Evolutionary conservation across 2,329 filamentous ascomycete species (phyloP), one percentile per base, ranked within the genome.

Genomic region (Calonectria pseudoreteaudii): DNA sequence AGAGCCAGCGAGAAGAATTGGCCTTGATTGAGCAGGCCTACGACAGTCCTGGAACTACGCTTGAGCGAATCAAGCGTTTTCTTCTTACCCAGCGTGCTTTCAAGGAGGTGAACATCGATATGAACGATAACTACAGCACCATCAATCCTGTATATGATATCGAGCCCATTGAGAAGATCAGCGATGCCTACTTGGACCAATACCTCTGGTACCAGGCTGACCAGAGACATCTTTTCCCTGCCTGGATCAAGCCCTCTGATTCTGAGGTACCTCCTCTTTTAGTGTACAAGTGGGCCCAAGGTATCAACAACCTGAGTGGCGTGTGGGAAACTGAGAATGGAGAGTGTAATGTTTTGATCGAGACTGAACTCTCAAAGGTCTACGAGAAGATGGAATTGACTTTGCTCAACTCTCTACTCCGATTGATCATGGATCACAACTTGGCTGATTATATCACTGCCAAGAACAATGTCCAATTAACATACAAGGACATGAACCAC

Each of bases 401-500:
- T 0, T 88, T 99, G 71, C 91, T 99, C 79, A 99, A 99, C 86
- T 94, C 96, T 72, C 90, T 99, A 38, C 89, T 99, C 65, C 92
- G 97, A 62, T 87, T 99, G 78, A 98, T 99, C 84, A 99, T 99
- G 97, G 97, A 99, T 81, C 97, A 99, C 89, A 99, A 99, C 84
- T 86, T 99, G 86, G 97, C 97, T 7, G 97, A 99, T 84, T 99
- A 99, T 86, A 99, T 99, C 82, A 98, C 96, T 1, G 95, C 96
- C 47, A 99, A 99, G 91, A 99, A 99, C 89, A 99, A 99, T 82
- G 97, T 99, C 16, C 96, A 98, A 84, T 91, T 99, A 76, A 98
- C 97, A 75, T 99, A 99, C 89, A 99, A 99, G 88, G 97, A 99
- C 81, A 99, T 99, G 97, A 98, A 98, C 82, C 97, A 99, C 82